These are phyloP conservation scores for Tarenaya hassleriana DNA, from an alignment of 345 rosid species.

Conservation along the genomic window DNA sequence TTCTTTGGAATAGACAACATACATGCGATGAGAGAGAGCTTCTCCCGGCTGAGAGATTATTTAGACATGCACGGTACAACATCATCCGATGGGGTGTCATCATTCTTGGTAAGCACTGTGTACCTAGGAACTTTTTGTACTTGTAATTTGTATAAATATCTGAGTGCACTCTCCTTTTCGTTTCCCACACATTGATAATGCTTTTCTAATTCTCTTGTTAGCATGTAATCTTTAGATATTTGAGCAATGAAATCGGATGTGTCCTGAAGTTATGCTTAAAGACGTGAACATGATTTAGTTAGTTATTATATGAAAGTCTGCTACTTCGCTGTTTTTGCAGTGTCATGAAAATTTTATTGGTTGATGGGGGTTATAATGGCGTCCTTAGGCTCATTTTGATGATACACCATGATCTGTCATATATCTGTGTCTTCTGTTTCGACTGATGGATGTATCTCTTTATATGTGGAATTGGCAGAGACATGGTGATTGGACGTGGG, in stretches of 20 bases:
- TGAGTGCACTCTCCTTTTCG: too few species aligned
- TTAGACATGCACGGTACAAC: constrained; percentile 90
- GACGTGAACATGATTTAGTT: constrained; percentile 20
- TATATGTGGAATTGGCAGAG: constrained; percentile 54
- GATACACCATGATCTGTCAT: too few species aligned
- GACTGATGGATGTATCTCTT: constrained; percentile 15
- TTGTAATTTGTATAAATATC: constrained; percentile 1
- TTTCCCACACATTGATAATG: too few species aligned
- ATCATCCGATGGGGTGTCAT: constrained; percentile 94
- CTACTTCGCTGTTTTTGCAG: constrained; percentile 1
- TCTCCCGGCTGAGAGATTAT: constrained; percentile 92
- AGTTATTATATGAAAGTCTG: constrained; percentile 11
- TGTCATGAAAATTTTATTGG: constrained; percentile 11
- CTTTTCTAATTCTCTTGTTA: neutral
- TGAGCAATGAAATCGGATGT: constrained; percentile 14
- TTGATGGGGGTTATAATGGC: too few species aligned
- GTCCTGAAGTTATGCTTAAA: constrained; percentile 9
- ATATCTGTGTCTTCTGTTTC: constrained; percentile 6
- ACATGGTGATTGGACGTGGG: constrained; percentile 98
- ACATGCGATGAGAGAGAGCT: constrained; percentile 98
- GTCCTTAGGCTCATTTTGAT: too few species aligned
- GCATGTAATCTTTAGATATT: constrained; percentile 8
- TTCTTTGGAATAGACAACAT: constrained; percentile 98
- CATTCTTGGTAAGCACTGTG: constrained; percentile 69
- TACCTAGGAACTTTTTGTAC: constrained; percentile 1